phyloP scores from a whole-genome alignment of 352 stramenopile species.

The Phytophthora lateralis region DNA sequence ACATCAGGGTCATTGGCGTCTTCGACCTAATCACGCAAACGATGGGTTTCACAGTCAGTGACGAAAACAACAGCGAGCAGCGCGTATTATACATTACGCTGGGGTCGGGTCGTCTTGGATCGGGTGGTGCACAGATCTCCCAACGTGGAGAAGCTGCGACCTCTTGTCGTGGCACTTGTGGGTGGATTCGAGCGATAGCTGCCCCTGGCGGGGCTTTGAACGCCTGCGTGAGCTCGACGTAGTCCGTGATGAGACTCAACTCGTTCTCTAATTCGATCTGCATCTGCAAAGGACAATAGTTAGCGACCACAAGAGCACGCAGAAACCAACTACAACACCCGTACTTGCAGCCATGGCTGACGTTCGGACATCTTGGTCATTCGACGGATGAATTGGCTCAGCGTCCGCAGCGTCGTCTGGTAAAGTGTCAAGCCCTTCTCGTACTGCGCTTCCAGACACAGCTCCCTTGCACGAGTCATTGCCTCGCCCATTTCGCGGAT shows the following conservation, averaged over 20 bases:
- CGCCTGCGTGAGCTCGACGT: slow-evolving; percentile 70
- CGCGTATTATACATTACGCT: slow-evolving; percentile 14
- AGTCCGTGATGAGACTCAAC: slow-evolving; percentile 77
- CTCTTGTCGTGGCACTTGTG: slow-evolving; percentile 30
- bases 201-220: slow-evolving; percentile 59
- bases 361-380: slow-evolving; percentile 78
- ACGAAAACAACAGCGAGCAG: not conserved
- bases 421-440: slow-evolving; percentile 68
- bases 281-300: slow-evolving; percentile 44
- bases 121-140: slow-evolving; percentile 54
- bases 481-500: slow-evolving; percentile 75
- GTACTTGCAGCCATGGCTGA: slow-evolving; percentile 81
- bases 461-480: slow-evolving; percentile 59
- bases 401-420: slow-evolving; percentile 55
- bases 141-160: slow-evolving; percentile 41
- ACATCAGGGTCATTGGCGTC: slow-evolving; percentile 65
- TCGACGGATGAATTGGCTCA: slow-evolving; percentile 66
- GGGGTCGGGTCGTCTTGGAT: slow-evolving; percentile 23
- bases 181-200: slow-evolving; percentile 40
- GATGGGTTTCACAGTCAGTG: not conserved
- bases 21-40: slow-evolving; percentile 22
- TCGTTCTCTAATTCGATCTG: slow-evolving; percentile 87
- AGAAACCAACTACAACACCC: not conserved
- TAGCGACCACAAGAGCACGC: not conserved
- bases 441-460: slow-evolving; percentile 70